phyloP scores from a whole-genome alignment of 352 stramenopile genomes.

The Pythium oligandrum region DNA sequence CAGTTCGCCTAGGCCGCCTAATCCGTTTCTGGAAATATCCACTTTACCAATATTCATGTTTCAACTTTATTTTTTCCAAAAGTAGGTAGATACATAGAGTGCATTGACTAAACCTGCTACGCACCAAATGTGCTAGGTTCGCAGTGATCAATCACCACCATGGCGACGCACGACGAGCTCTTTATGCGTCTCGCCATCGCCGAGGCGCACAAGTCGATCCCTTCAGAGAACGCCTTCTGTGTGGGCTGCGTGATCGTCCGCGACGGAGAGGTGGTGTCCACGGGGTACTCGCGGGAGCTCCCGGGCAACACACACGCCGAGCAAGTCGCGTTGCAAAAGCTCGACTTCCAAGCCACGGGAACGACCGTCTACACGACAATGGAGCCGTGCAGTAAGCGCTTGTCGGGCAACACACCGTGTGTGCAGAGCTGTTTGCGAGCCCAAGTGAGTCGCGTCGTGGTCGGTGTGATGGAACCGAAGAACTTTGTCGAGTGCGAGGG shows the following conservation, averaged over 20 bases:
- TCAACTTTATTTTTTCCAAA: no score
- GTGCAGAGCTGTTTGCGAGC: constrained; percentile 76
- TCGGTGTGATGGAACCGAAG: constrained; percentile 82
- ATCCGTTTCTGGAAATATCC: background rate
- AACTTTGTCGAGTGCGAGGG: constrained; percentile 87
- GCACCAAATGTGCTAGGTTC: no score
- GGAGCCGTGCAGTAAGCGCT: constrained; percentile 83
- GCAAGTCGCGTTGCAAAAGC: constrained; percentile 80
- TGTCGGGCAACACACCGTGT: constrained; percentile 82
- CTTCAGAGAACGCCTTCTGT: constrained; percentile 73
- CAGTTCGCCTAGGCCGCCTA: constrained; percentile 6
- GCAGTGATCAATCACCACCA: background rate
- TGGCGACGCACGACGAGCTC: constrained; percentile 22
- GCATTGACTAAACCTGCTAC: no score
- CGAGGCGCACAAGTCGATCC: constrained; percentile 71
- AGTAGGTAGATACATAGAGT: no score
- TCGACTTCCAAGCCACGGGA: constrained; percentile 54
- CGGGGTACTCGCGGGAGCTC: constrained; percentile 82
- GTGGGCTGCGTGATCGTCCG: constrained; percentile 76
- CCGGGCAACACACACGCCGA: constrained; percentile 88
- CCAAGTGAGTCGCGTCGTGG: constrained; percentile 60
- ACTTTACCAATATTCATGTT: no score
- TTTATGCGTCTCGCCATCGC: constrained; percentile 80
- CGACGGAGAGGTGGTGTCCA: constrained; percentile 49
- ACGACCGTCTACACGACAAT: constrained; percentile 88